A percentile compares a stretch with the other conserved stretches of the same genome.
Conservation (phyloP, 164 flowering plant species). For the Liriodendron chinense region DNA sequence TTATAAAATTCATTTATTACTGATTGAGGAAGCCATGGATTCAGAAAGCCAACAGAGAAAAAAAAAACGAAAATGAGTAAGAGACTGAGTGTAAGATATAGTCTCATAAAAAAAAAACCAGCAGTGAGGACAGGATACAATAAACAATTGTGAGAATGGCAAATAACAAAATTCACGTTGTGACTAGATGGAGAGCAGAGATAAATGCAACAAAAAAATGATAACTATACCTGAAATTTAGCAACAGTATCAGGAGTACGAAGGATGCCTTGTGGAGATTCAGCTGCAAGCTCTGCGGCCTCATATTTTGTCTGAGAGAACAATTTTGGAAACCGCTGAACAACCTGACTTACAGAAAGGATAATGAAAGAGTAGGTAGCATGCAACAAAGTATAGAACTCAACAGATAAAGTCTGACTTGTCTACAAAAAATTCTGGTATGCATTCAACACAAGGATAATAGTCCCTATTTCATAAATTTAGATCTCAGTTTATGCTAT, state of each 20-base stretch:
- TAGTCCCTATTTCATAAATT: too few species aligned
- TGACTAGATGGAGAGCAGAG: background rate
- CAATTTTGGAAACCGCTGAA: conserved; percentile 97
- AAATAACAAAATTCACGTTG: background rate
- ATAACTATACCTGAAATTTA: conserved; percentile 79
- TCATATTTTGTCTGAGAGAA: conserved; percentile 98
- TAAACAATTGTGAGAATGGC: too few species aligned
- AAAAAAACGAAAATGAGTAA: background rate
- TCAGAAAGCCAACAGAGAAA: too few species aligned
- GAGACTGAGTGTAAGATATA: background rate
- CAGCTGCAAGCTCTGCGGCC: conserved; percentile 99
- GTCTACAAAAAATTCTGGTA: too few species aligned
- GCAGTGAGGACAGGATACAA: too few species aligned
- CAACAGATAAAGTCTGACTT: too few species aligned
- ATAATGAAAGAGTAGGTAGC: background rate
- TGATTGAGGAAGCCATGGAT: too few species aligned
- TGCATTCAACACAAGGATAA: too few species aligned
- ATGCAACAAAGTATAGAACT: too few species aligned
- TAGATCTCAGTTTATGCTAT: too few species aligned
- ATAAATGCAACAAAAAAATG: background rate
- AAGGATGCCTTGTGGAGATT: conserved; percentile 96
- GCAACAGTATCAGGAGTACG: conserved; percentile 99
- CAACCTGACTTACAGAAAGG: conserved; percentile 58
- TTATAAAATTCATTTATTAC: too few species aligned
- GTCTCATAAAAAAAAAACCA: too few species aligned